These are phyloP conservation scores for Candida gigantensis DNA, from an alignment of 1,139 yeast species.

Conservation along the genomic window DNA sequence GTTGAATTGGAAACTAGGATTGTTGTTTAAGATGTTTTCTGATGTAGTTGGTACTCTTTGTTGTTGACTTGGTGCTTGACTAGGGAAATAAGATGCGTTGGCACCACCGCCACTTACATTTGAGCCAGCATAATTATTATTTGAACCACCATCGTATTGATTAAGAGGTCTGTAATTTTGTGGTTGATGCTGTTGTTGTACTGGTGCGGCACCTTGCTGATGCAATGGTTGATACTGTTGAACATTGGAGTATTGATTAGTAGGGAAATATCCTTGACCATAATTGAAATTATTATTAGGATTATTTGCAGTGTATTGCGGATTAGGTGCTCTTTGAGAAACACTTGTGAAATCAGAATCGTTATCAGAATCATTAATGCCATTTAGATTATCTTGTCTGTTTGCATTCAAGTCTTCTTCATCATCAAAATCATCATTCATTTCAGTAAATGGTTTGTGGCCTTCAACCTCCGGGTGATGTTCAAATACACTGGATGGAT, in stretches of 20 bases:
- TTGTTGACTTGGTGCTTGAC: conserved; percentile 12
- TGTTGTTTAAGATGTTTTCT: conserved; percentile 48
- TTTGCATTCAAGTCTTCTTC: conserved; percentile 15
- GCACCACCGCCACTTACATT: neutral
- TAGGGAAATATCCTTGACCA: conserved; percentile 8
- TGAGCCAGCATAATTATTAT: neutral
- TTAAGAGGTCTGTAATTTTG: conserved; percentile 9
- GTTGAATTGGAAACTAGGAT: conserved; percentile 60
- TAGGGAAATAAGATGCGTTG: conserved; percentile 9
- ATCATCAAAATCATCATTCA: conserved; percentile 34
- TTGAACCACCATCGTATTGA: conserved; percentile 1
- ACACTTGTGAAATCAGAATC: conserved; percentile 77
- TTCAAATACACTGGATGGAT: conserved; percentile 34
- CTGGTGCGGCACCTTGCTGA: conserved; percentile 18
- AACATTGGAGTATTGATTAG: conserved; percentile 14
- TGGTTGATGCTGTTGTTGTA: conserved; percentile 15
- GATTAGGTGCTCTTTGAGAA: conserved; percentile 76
- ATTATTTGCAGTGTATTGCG: conserved; percentile 38
- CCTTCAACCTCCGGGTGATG: conserved; percentile 51
- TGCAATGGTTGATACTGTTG: conserved; percentile 20
- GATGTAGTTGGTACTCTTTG: conserved; percentile 38
- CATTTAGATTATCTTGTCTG: conserved; percentile 8
- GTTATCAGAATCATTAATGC: conserved; percentile 32
- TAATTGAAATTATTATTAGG: conserved; percentile 12
- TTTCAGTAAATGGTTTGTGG: conserved; percentile 49